These are phyloP conservation scores for Polytrichum commune DNA, from an alignment of 225 moss, liverwort and hornwort genomes.

Conservation along the genomic window DNA sequence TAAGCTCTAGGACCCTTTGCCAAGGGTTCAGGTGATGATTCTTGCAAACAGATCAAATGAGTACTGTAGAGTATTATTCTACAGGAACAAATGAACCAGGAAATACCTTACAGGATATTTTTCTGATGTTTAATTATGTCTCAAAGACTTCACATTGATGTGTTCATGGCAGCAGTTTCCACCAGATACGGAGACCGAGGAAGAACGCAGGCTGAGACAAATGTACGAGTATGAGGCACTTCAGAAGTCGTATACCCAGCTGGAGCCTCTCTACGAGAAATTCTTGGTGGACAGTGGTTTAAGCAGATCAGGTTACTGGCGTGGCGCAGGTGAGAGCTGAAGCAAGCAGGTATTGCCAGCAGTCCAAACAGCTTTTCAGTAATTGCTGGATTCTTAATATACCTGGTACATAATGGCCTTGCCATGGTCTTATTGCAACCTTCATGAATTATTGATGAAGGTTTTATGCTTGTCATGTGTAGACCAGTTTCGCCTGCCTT, in stretches of 20 bases:
- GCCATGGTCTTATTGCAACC: background rate
- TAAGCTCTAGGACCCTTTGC: too few relatives aligned
- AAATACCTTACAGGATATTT: too few relatives aligned
- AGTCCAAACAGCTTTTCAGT: background rate
- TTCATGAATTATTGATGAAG: background rate
- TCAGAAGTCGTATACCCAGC: constrained; percentile 62
- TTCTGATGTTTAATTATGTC: too few relatives aligned
- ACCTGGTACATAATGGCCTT: background rate
- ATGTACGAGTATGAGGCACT: constrained; percentile 67
- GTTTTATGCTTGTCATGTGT: background rate
- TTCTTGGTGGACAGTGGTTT: constrained; percentile 80
- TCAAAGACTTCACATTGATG: background rate
- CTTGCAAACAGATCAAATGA: too few relatives aligned
- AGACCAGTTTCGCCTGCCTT: background rate
- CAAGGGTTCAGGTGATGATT: too few relatives aligned
- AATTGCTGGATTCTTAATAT: background rate
- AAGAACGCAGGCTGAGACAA: constrained; percentile 48
- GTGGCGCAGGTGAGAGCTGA: constrained; percentile 39
- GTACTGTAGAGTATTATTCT: too few relatives aligned
- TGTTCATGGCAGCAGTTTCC: constrained; percentile 30
- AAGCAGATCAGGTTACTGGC: constrained; percentile 70
- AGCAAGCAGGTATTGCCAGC: background rate
- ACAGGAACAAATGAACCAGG: too few relatives aligned
- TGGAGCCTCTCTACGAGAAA: constrained; percentile 64
- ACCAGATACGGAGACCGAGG: constrained; percentile 40